Base-by-base conservation (phyloP, 495 filamentous ascomycete genomes). In the Parachaetomium inaequale region DNA sequence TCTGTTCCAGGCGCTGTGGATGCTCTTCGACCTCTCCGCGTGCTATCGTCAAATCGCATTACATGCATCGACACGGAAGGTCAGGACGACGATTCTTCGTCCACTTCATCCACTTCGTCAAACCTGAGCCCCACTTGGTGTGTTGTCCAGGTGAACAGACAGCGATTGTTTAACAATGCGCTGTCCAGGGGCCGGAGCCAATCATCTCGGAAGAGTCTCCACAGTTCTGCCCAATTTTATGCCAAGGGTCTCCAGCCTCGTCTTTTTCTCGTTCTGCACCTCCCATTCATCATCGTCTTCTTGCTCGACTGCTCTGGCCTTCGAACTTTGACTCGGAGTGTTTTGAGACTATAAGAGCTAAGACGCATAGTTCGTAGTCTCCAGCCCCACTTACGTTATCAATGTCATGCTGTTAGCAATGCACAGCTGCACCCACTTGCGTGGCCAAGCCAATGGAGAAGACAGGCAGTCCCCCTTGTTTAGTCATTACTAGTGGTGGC, bases 91-190 rank as follows among this genome's bases (percentile, higher is more conserved):
- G 38, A 57, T 46, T 42, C 36, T 57, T 34, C 15, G n/a, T 25
- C 42, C 40, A 14, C 12, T 32, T 60, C 34, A 59, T 40, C 31
- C 25, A 45, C 26, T 47, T 31, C 40, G 29, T 38, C n/a, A 21
- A 46, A 21, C n/a, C 42, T 46, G 43, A 7, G 58, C 58, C 58
- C 58, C 58, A 60, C 58, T 53, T 60, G 23, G 14, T 60, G 47
- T 45, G 47, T 43, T 60, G 55, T 59, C 55, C 58, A 60, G 58
- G 58, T 60, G 58, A 53, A 40, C 25, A 34, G 25, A 19, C 25
- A 19, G 8, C 38, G 26, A 32, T 19, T 45, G 54, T 55, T 55
- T 25, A 56, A 29, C 54, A 56, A 56, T 42, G 54, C 36, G 36
- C 25, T 19, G 4, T 40, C 7, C 32, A 55, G 34, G 34, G 21